Percentiles rank a stretch among this genome's conserved stretches.
Evolutionary conservation across 352 stramenopile genomes (phyloP).

Genomic region (Thalassiosira exigua): DNA sequence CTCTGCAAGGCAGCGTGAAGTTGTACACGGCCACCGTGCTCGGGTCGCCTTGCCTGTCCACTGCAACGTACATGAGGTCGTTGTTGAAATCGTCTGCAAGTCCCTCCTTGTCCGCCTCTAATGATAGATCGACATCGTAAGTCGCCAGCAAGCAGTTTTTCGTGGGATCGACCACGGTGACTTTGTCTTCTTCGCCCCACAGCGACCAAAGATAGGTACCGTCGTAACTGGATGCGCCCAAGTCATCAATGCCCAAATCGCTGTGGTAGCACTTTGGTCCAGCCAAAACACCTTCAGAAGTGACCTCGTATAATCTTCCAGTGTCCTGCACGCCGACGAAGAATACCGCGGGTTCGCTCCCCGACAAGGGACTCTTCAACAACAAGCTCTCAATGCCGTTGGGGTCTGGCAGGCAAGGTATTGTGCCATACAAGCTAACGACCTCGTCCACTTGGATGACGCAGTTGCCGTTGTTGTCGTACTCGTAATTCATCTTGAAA

Average conservation of each 20-base stretch:
- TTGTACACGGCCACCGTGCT: not conserved
- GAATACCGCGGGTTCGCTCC: not conserved
- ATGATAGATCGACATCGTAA: not conserved
- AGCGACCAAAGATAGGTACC: not conserved
- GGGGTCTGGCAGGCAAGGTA: not conserved
- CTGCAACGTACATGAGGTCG: not conserved
- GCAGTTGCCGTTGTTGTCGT: not conserved
- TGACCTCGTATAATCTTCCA: not conserved
- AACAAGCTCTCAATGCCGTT: not conserved
- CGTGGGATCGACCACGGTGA: not conserved
- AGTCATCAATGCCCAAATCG: not conserved
- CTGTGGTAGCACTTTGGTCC: not conserved
- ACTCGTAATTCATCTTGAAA: not conserved
- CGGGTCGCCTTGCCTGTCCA: not conserved
- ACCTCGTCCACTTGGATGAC: not conserved
- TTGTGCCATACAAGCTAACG: not conserved
- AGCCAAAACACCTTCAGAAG: not conserved
- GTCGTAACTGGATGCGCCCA: not conserved
- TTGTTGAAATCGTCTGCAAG: not conserved
- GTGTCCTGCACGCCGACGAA: not conserved
- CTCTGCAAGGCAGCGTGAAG: not conserved
- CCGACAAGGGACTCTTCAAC: not conserved
- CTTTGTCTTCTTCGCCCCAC: not conserved
- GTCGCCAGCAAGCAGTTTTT: not conserved
- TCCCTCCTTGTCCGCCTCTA: not conserved